Percentiles rank a stretch among this genome's conserved stretches.
Conservation (phyloP, 2,329 filamentous ascomycete genomes). For the Calonectria hawksworthii region DNA sequence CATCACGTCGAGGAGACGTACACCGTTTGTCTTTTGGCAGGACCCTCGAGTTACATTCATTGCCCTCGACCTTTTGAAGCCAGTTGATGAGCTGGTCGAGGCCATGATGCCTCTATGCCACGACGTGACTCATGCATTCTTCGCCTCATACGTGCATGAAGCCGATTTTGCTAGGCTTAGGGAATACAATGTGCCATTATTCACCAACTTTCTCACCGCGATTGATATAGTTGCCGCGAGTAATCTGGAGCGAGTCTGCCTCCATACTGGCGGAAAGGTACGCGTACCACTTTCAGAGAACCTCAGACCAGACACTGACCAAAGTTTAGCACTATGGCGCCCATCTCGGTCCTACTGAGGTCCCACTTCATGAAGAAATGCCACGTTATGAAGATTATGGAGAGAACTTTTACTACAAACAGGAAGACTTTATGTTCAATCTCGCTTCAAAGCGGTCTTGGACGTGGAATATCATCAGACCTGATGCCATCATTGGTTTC, state of each 20-base stretch:
- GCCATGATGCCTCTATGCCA: not conserved
- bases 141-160: not conserved
- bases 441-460: not conserved
- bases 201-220: not conserved
- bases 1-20: not conserved
- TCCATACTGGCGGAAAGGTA: conserved; percentile 3
- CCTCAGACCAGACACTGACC: not conserved
- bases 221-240: not conserved
- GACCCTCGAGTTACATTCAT: not conserved
- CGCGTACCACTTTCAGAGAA: no score
- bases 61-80: not conserved
- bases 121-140: not conserved
- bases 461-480: not conserved
- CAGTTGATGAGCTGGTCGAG: not conserved
- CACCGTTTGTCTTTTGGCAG: not conserved
- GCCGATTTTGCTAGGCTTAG: not conserved
- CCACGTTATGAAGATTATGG: not conserved
- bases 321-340: not conserved
- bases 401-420: conserved; percentile 1
- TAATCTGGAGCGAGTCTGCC: not conserved
- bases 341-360: not conserved
- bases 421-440: conserved; percentile 2
- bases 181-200: not conserved
- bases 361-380: not conserved
- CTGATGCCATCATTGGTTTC: not conserved